Evolutionary conservation across 257 asterid genomes (phyloP).

Genomic region (Lycium barbarum): DNA sequence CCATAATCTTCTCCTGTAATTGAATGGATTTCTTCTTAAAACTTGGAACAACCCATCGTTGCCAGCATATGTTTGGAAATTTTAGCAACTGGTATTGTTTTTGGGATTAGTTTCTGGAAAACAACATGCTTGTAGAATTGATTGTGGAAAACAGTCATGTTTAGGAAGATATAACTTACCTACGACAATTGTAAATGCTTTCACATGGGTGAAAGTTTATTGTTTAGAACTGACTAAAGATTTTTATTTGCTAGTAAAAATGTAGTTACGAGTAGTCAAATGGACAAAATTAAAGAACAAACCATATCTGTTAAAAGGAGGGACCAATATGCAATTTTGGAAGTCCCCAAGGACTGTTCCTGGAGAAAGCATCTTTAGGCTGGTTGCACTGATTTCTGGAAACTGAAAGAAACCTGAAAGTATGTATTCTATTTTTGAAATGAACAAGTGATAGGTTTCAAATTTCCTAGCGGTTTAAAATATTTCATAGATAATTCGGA

Average conservation of each 20-base stretch:
- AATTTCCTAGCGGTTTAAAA: neutral
- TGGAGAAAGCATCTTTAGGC: conserved; percentile 21
- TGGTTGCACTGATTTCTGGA: neutral
- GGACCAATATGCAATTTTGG: neutral
- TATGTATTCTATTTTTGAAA: neutral
- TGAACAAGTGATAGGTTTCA: neutral
- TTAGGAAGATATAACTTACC: conserved; percentile 10
- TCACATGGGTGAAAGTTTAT: neutral
- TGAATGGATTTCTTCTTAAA: neutral
- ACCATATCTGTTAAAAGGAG: neutral
- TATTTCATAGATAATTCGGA: neutral
- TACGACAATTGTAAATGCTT: conserved; percentile 5
- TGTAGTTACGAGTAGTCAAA: neutral
- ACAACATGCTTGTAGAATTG: neutral
- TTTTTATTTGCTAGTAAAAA: conserved; percentile 13
- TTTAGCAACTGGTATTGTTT: neutral
- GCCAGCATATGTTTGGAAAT: neutral
- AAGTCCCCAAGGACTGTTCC: neutral
- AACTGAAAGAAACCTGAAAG: neutral
- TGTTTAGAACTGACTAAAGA: neutral
- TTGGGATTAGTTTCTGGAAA: neutral
- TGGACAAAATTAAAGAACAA: neutral
- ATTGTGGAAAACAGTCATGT: neutral
- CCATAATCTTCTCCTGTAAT: neutral
- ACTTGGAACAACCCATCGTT: conserved; percentile 17